Conservation (phyloP, 2,329 filamentous ascomycete genomes). For the Hirsutella minnesotensis region DNA sequence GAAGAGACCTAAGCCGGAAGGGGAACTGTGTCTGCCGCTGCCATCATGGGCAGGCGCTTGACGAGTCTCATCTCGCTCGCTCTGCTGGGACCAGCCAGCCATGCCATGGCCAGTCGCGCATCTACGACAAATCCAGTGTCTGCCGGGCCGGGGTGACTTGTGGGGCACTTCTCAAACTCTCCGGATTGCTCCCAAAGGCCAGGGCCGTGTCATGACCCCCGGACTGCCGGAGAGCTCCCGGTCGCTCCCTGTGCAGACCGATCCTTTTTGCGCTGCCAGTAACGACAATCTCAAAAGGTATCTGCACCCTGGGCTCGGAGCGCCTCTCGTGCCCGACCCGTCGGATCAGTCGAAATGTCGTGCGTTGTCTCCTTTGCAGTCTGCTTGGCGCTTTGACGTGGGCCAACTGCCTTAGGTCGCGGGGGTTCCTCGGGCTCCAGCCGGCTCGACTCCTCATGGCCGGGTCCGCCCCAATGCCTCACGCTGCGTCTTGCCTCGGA, state of each 20-base stretch:
- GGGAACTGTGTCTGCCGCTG: background rate
- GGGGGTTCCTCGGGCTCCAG: background rate
- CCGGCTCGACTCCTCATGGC: background rate
- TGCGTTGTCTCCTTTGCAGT: background rate
- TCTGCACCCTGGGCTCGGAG: background rate
- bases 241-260: no score
- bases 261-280: background rate
- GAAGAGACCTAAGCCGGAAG: slow-evolving; percentile 7
- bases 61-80: background rate
- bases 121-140: no score
- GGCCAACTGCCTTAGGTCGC: background rate
- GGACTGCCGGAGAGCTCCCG: no score
- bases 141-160: no score
- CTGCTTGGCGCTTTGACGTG: background rate
- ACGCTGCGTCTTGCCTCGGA: no score
- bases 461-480: no score
- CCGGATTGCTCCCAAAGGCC: no score
- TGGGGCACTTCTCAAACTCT: no score
- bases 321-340: background rate
- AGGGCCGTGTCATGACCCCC: no score
- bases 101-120: no score
- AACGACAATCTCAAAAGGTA: background rate
- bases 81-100: background rate
- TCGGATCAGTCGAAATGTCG: background rate
- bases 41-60: background rate